Evolutionary conservation across 768 basidiomycete species (phyloP), one percentile per base, ranked within the genome.

Genomic region (Pisolithus sp.): DNA sequence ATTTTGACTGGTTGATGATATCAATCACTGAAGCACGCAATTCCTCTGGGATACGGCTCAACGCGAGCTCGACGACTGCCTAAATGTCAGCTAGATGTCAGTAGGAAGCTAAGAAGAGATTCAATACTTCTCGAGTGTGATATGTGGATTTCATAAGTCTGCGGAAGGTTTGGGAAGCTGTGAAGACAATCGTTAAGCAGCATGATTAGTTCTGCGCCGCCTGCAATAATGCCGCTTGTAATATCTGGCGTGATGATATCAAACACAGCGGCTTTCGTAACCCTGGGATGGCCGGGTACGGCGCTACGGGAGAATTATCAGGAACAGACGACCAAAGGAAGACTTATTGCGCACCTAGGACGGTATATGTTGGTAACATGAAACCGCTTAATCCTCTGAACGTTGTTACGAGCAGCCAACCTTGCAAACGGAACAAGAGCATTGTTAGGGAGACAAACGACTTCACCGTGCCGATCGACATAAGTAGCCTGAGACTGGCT

Each of bases 171-270:
- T 7, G 83, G 90, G 69, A 90, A 92, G 50, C 75, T 78, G 41
- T 83, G 78, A 30, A 93, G 70, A 52, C 80, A 81, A 51, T 83
- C 77, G 53, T 79, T 81, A 15, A 82, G 78, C 15, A 92, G 73
- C 3, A 83, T 73, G 45, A 93, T 79, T 2, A 85, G 70, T 64
- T 93, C 91, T 9, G 86, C 88, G 8, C 79, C 80, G 15, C 89
- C 83, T 9, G 86, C 87, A 23, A 78, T 67, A 8, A 82, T 79
- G 2, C 88, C 85, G 20, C 68, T 74, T 39, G 70, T 72, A 31
- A 85, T 61, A 59, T 92, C 89, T 0, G 82, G 81, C 10, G 86
- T 86, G 54, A 93, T 85, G 48, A 93, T 89, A 64, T 93, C 90
- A 55, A 91, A 83, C 20, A 87, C 76, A 0, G 89, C 89, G 0